These are phyloP conservation scores for Teunomyces atbi DNA, from an alignment of 805 yeast species.

Conservation along the genomic window DNA sequence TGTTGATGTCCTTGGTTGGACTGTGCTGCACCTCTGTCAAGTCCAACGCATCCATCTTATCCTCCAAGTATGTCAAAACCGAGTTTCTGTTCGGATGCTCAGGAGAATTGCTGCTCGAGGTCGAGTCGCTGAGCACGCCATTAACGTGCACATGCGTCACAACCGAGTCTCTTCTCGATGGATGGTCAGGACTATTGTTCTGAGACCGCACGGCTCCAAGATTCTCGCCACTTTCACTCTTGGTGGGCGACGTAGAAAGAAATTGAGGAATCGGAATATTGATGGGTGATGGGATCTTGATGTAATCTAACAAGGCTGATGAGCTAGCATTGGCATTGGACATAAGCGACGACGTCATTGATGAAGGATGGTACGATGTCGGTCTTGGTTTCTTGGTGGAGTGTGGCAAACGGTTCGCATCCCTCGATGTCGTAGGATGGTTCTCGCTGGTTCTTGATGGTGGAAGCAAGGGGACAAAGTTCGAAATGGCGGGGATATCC, in stretches of 20 bases:
- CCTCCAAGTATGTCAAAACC: constrained; percentile 43
- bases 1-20: constrained; percentile 14
- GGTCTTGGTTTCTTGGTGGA: constrained; percentile 68
- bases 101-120: constrained; percentile 10
- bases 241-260: constrained; percentile 39
- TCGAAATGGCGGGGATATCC: constrained; percentile 14
- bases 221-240: constrained; percentile 22
- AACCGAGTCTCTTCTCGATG: constrained; percentile 36
- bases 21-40: constrained; percentile 29
- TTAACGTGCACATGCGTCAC: constrained; percentile 45
- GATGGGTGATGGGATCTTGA: constrained; percentile 34
- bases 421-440: constrained; percentile 14
- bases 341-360: constrained; percentile 34
- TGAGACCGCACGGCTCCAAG: constrained; percentile 8
- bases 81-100: constrained; percentile 31
- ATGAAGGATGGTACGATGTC: constrained; percentile 77
- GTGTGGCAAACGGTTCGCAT: constrained; percentile 40
- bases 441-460: constrained; percentile 10
- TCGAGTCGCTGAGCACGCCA: constrained; percentile 35
- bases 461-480: constrained; percentile 6
- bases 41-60: constrained; percentile 42
- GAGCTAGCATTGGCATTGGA: constrained; percentile 10
- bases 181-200: constrained; percentile 11
- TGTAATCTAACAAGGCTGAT: constrained; percentile 29
- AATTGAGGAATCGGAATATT: constrained; percentile 32